Conservation (phyloP, 768 basidiomycete genomes). For the Collybia mongolica region DNA sequence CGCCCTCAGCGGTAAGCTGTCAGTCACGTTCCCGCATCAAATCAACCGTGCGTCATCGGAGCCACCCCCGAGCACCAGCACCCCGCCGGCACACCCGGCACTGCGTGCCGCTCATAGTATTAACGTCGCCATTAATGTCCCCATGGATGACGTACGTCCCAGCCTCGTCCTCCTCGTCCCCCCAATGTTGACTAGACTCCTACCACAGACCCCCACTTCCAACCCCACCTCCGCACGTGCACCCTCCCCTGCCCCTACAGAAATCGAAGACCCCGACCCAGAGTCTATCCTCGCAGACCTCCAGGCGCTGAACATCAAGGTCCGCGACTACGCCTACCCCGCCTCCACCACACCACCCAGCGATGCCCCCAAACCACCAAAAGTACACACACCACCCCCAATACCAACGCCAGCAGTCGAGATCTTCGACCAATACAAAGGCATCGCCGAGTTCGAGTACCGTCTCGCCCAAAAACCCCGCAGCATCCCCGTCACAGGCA, state of each 20-base stretch:
- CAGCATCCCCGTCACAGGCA: constrained; percentile 32
- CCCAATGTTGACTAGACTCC: neutral
- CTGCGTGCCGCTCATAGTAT: neutral
- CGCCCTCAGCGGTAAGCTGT: constrained; percentile 5
- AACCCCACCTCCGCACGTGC: constrained; percentile 9
- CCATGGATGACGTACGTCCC: constrained; percentile 8
- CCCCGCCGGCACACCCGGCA: neutral
- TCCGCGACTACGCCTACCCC: constrained; percentile 38
- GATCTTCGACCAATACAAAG: constrained; percentile 37
- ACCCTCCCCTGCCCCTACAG: constrained; percentile 34
- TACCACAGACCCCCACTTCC: neutral
- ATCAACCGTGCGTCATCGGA: constrained; percentile 12
- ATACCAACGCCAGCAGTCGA: constrained; percentile 22
- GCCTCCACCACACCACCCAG: constrained; percentile 2
- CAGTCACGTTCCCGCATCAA: constrained; percentile 9
- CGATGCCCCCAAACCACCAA: constrained; percentile 1
- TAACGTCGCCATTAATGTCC: constrained; percentile 1
- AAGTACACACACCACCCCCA: neutral
- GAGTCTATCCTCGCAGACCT: constrained; percentile 28
- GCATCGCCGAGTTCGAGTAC: constrained; percentile 38
- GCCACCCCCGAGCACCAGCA: constrained; percentile 1
- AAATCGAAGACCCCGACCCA: constrained; percentile 33
- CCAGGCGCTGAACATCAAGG: constrained; percentile 31
- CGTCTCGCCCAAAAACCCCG: constrained; percentile 28
- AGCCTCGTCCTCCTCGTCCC: neutral